Conservation (phyloP, 768 basidiomycete species). For the Epithele typhae region DNA sequence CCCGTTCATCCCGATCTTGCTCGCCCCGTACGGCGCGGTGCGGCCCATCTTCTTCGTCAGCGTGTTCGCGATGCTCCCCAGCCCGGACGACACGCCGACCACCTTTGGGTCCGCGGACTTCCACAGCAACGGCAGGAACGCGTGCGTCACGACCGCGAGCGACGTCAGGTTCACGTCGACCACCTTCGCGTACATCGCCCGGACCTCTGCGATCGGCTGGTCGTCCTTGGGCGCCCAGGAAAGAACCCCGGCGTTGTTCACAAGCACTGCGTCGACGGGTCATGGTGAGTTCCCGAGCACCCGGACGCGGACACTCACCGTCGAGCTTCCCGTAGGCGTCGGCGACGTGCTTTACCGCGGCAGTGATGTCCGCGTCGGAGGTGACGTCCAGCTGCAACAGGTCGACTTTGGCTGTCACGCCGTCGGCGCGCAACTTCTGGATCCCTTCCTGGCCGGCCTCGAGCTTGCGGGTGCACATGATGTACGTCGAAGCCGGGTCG, state of each 20-base stretch:
- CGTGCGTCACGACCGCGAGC: not conserved
- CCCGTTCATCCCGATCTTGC: conserved; percentile 1
- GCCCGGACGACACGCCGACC: conserved; percentile 1
- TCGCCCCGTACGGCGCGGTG: not conserved
- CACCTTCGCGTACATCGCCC: not conserved
- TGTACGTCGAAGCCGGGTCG: not conserved
- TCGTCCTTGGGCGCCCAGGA: not conserved
- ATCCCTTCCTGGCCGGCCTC: not conserved
- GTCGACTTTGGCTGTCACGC: not conserved
- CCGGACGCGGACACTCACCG: not conserved
- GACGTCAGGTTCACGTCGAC: not conserved
- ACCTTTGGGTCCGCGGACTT: conserved; percentile 3
- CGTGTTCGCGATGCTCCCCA: conserved; percentile 1
- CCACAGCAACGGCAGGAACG: not conserved
- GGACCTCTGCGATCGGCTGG: not conserved
- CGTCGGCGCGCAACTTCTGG: not conserved
- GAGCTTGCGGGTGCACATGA: not conserved
- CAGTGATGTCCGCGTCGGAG: not conserved
- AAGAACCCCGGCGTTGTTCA: conserved; percentile 1
- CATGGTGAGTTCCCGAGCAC: no score
- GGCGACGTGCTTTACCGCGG: not conserved
- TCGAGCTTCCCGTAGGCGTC: not conserved
- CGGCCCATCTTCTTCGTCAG: conserved; percentile 2
- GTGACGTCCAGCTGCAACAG: conserved; percentile 1
- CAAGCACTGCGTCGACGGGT: not conserved